Conservation (phyloP, 2,329 filamentous ascomycete genomes). For the Penicillium sp. region DNA sequence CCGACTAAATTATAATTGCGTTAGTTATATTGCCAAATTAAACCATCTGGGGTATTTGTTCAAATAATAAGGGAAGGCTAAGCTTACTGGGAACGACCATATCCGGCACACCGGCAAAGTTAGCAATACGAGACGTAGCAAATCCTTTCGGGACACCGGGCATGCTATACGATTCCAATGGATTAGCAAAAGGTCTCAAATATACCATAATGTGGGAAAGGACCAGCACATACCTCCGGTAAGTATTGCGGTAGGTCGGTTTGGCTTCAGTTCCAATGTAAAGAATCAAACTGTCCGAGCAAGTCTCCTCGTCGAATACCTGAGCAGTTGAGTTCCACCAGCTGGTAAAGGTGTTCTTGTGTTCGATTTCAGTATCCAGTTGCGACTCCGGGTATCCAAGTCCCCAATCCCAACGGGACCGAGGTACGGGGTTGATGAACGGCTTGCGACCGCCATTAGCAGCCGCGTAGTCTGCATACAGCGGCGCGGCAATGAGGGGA, state of each 20-base stretch:
- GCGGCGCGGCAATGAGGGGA: not conserved
- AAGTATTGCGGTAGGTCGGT: not conserved
- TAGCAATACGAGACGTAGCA: not conserved
- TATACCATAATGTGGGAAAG: no score
- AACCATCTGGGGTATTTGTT: not conserved
- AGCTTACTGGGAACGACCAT: not conserved
- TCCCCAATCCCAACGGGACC: not conserved
- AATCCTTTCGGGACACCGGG: not conserved
- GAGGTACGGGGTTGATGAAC: not conserved
- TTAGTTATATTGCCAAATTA: not conserved
- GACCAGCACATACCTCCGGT: not conserved
- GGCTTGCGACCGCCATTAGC: not conserved
- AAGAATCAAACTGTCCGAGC: not conserved
- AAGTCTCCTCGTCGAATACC: not conserved
- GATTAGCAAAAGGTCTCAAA: not conserved
- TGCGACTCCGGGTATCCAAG: not conserved
- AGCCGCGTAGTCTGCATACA: not conserved
- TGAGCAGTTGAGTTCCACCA: not conserved
- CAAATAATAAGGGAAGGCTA: not conserved
- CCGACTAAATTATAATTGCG: conserved; percentile 25
- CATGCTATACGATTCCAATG: not conserved
- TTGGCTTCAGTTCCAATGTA: not conserved
- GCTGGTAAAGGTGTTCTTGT: not conserved
- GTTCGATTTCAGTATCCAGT: not conserved
- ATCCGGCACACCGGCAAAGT: not conserved